Percentiles rank a stretch among this genome's conserved stretches.
These are phyloP conservation scores for Tubosaeta sp. DNA, from an alignment of 768 basidiomycete genomes.

Conservation along the genomic window DNA sequence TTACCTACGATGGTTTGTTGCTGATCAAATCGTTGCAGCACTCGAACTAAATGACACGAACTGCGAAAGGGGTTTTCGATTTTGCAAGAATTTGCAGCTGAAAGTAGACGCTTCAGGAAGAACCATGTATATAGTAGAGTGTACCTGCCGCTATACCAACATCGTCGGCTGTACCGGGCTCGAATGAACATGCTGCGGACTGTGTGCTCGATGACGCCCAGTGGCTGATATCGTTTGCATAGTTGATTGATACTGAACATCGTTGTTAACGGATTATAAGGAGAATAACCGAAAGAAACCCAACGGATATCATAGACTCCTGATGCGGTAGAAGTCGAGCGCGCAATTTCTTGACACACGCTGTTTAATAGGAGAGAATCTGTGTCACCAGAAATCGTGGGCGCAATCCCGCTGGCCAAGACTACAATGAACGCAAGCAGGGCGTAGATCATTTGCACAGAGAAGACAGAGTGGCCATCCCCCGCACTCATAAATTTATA, in stretches of 20 bases:
- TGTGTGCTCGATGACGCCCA: slow-evolving; percentile 51
- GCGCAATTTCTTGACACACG: slow-evolving; percentile 35
- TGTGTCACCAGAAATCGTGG: not conserved
- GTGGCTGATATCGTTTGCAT: slow-evolving; percentile 42
- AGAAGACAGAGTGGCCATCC: not conserved
- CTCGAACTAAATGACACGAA: not conserved
- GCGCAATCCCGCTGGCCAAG: not conserved
- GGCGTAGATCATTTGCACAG: not conserved
- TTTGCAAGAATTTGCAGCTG: slow-evolving; percentile 35
- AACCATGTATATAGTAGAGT: too few species aligned
- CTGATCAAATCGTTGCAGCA: too few species aligned
- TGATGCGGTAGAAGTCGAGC: slow-evolving; percentile 35
- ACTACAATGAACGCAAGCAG: not conserved
- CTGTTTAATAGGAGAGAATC: not conserved
- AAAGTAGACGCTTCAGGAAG: not conserved
- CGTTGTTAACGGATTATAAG: not conserved
- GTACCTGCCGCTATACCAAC: slow-evolving; percentile 42
- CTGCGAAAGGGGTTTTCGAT: slow-evolving; percentile 32
- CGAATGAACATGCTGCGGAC: slow-evolving; percentile 48
- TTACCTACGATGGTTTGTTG: slow-evolving; percentile 37
- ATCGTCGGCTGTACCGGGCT: slow-evolving; percentile 52
- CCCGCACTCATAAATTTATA: not conserved
- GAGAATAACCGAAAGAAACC: not conserved
- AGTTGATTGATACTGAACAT: slow-evolving; percentile 23
- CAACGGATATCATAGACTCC: slow-evolving; percentile 44